Conservation (phyloP, 2,329 filamentous ascomycete genomes). For the Acrocalymma vagum region DNA sequence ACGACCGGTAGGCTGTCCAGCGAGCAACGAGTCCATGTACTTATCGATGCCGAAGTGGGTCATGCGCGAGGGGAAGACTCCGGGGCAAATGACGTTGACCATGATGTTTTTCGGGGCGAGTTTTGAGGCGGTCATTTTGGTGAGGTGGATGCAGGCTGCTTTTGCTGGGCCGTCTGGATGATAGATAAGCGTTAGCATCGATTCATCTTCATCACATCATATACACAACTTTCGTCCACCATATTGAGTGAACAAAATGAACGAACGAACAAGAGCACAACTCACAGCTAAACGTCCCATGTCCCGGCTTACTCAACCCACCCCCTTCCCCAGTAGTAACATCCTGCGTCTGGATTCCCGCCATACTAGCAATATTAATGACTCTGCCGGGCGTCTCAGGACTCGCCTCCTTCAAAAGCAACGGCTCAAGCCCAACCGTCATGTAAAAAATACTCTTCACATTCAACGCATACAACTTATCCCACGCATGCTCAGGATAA, state of each 20-base stretch:
- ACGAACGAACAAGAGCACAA: neutral
- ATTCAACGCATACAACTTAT: conserved; percentile 64
- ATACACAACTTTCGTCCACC: neutral
- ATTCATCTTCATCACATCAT: accelerated
- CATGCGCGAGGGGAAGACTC: conserved; percentile 63
- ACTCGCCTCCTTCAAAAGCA: conserved; percentile 57
- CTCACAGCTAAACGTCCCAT: conserved; percentile 60
- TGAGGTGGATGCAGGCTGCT: conserved; percentile 62
- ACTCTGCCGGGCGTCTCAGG: conserved; percentile 56
- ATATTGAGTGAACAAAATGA: neutral
- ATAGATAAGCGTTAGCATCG: neutral
- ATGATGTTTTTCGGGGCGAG: conserved; percentile 62
- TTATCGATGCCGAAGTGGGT: conserved; percentile 62
- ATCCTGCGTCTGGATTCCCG: conserved; percentile 53
- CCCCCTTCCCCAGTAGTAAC: conserved; percentile 57
- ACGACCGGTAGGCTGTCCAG: conserved; percentile 55
- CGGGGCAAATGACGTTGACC: conserved; percentile 56
- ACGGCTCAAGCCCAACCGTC: conserved; percentile 54
- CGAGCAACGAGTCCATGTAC: conserved; percentile 57
- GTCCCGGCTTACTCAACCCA: conserved; percentile 61
- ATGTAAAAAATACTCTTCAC: conserved; percentile 63
- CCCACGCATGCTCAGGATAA: conserved; percentile 66
- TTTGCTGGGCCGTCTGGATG: conserved; percentile 58
- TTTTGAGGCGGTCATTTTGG: conserved; percentile 60
- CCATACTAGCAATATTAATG: conserved; percentile 63